Evolutionary conservation across 78 protist species (phyloP).

Genomic region (slime mould (Dictyostelium discoideum)): DNA sequence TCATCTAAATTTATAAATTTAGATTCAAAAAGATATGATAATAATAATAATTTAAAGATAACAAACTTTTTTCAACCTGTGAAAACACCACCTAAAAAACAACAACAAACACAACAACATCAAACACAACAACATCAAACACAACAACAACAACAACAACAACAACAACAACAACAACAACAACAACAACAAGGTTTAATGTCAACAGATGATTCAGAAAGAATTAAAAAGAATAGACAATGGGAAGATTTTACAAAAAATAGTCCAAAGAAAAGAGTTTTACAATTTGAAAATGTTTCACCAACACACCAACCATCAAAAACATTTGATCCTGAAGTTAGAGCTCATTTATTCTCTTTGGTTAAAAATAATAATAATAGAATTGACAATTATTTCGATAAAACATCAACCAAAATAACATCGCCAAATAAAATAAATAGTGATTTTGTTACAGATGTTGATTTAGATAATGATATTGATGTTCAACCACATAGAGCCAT

Average conservation of each 20-base stretch:
- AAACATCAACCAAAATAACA: neutral
- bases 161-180: neutral
- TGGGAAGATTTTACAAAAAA: neutral
- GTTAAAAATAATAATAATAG: neutral
- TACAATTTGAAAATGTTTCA: neutral
- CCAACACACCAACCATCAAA: neutral
- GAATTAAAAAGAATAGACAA: neutral
- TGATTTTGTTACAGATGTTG: neutral
- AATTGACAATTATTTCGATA: neutral
- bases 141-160: neutral
- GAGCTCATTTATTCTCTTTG: constrained; percentile 1
- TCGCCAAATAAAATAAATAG: neutral
- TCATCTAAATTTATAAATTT: constrained; percentile 1
- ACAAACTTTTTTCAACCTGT: neutral
- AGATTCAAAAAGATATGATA: neutral
- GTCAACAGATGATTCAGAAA: neutral
- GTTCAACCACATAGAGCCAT: neutral
- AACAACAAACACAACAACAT: neutral
- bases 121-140: neutral
- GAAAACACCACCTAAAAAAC: neutral
- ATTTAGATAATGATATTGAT: neutral
- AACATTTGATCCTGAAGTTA: neutral
- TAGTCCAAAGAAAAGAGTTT: neutral
- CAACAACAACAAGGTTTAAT: neutral
- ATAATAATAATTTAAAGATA: neutral